phyloP scores from a whole-genome alignment of 2,329 filamentous ascomycete genomes.

The Microdochium trichocladiopsis region DNA sequence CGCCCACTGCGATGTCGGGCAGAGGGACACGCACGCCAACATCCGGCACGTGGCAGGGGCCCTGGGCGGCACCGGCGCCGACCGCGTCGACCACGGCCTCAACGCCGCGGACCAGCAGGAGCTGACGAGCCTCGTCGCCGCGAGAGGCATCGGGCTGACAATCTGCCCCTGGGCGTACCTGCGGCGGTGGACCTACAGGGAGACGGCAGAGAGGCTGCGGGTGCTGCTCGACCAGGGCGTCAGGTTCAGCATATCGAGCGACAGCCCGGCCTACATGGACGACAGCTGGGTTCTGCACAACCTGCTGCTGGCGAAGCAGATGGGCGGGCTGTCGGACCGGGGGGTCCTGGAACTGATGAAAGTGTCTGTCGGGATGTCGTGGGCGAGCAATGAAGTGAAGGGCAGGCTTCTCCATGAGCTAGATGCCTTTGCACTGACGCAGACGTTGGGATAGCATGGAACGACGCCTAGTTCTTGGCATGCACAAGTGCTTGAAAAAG shows the following conservation, averaged over 20 bases:
- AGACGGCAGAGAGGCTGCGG: neutral
- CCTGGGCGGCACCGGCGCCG: slow-evolving; percentile 2
- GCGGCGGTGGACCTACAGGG: slow-evolving; percentile 14
- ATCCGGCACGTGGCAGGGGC: slow-evolving; percentile 2
- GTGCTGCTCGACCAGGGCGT: neutral
- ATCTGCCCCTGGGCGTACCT: slow-evolving; percentile 33
- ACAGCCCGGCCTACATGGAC: slow-evolving; percentile 1
- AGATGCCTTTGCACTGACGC: neutral
- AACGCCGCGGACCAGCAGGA: slow-evolving; percentile 25
- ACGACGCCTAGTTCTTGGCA: too few relatives aligned
- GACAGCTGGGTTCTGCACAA: slow-evolving; percentile 2
- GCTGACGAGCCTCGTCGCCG: slow-evolving; percentile 22
- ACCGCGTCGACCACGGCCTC: slow-evolving; percentile 27
- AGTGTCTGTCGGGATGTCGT: neutral
- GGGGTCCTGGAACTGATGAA: neutral
- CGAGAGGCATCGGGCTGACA: slow-evolving; percentile 27
- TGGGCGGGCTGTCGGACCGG: neutral
- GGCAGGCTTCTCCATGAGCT: neutral
- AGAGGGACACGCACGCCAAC: slow-evolving; percentile 4
- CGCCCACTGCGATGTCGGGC: slow-evolving; percentile 6
- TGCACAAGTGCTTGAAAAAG: too few relatives aligned
- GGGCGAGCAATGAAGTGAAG: neutral
- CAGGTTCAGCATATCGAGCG: neutral
- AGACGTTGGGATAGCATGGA: too few relatives aligned
- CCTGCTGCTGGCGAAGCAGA: neutral